These are phyloP conservation scores for Pythium apleroticum DNA, from an alignment of 352 stramenopile genomes.

Conservation along the genomic window DNA sequence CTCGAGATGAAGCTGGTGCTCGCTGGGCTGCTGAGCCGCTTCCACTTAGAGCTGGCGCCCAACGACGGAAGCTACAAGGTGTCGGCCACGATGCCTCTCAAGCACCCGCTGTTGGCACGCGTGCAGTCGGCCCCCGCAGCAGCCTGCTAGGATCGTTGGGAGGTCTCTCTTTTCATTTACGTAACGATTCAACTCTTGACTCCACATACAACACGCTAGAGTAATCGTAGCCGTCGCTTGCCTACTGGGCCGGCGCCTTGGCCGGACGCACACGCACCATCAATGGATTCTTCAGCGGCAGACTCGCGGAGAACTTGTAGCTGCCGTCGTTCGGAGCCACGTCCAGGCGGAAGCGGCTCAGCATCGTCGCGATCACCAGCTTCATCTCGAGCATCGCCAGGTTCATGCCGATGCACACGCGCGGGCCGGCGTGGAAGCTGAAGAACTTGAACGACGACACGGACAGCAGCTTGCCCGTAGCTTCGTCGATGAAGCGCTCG, in stretches of 20 bases:
- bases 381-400: constrained; percentile 53
- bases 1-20: constrained; percentile 43
- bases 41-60: constrained; percentile 18
- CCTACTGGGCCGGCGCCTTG: neutral
- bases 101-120: constrained; percentile 13
- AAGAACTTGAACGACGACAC: constrained; percentile 38
- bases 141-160: too few relatives aligned
- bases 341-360: constrained; percentile 36
- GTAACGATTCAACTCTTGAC: too few relatives aligned
- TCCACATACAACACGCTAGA: too few relatives aligned
- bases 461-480: constrained; percentile 15
- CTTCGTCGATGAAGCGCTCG: constrained; percentile 30
- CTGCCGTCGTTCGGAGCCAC: constrained; percentile 22
- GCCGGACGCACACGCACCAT: constrained; percentile 4
- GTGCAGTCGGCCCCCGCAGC: neutral
- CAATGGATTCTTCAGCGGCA: constrained; percentile 18
- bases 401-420: constrained; percentile 44
- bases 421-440: constrained; percentile 39
- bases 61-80: constrained; percentile 19
- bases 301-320: constrained; percentile 19
- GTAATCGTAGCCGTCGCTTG: neutral
- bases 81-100: constrained; percentile 5
- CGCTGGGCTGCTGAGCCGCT: constrained; percentile 34
- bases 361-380: constrained; percentile 31
- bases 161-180: neutral